Evolutionary conservation across 306 rosid species (phyloP).

Genomic region (Quercus aquifolioides): DNA sequence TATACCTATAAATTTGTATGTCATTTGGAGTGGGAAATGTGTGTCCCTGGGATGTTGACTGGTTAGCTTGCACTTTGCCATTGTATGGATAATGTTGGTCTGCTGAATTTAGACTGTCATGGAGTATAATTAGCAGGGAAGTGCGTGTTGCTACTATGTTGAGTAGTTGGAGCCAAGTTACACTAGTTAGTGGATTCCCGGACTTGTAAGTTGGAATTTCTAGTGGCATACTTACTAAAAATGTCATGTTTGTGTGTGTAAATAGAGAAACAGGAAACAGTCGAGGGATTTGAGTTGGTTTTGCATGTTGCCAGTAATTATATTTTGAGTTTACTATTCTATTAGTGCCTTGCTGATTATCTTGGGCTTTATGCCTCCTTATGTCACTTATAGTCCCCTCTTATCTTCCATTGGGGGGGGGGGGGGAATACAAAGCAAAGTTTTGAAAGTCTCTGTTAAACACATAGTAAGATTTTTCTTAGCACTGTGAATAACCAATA

Average conservation of each 20-base stretch:
- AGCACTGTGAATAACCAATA: too few species aligned
- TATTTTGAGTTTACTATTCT: background rate
- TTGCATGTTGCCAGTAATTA: background rate
- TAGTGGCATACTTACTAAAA: background rate
- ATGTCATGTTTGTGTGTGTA: background rate
- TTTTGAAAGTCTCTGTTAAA: too few species aligned
- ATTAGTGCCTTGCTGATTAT: background rate
- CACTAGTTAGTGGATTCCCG: background rate
- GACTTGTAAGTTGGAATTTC: background rate
- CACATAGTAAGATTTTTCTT: too few species aligned
- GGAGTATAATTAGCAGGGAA: background rate
- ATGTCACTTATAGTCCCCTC: background rate
- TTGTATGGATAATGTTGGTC: background rate
- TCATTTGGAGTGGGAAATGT: background rate
- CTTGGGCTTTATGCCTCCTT: background rate
- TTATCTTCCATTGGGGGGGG: background rate
- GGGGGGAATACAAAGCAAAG: too few species aligned
- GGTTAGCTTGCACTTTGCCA: too few species aligned
- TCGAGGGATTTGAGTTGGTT: background rate
- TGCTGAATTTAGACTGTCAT: background rate
- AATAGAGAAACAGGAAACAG: background rate
- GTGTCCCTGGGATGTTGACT: too few species aligned
- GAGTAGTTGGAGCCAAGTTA: background rate
- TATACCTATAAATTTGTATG: background rate
- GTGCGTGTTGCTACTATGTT: background rate